These are phyloP conservation scores for Tympanopsis confertula DNA, from an alignment of 2,329 filamentous ascomycete species.

Conservation along the genomic window DNA sequence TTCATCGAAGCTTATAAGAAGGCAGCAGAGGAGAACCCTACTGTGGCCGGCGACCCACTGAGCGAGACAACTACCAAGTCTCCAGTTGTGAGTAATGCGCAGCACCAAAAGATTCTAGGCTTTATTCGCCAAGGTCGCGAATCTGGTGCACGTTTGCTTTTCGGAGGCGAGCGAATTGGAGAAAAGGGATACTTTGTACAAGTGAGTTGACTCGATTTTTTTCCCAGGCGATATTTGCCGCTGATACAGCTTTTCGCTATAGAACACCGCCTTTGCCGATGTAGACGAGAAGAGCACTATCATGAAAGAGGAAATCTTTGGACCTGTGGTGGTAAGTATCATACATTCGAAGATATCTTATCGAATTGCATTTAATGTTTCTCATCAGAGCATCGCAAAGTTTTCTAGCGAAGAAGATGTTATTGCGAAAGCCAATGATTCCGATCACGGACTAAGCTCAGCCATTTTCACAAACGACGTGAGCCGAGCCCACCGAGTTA, in stretches of 20 bases:
- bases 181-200: slow-evolving; percentile 1
- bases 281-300: slow-evolving; percentile 12
- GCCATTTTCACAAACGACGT: slow-evolving; percentile 16
- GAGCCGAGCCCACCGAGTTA: slow-evolving; percentile 14
- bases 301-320: slow-evolving; percentile 27
- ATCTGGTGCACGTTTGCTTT: slow-evolving; percentile 3
- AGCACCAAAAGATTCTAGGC: slow-evolving; percentile 2
- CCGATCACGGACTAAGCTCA: slow-evolving; percentile 15
- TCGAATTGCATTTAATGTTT: too few relatives aligned
- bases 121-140: slow-evolving; percentile 2
- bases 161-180: slow-evolving; percentile 1
- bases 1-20: slow-evolving; percentile 12
- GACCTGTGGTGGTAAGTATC: slow-evolving; percentile 25
- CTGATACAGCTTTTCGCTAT: slow-evolving; percentile 6
- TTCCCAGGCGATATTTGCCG: background rate
- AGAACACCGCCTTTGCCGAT: slow-evolving; percentile 11
- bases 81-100: slow-evolving; percentile 3
- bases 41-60: slow-evolving; percentile 8
- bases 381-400: too few relatives aligned
- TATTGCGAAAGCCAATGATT: slow-evolving; percentile 13
- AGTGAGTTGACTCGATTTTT: background rate
- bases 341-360: too few relatives aligned
- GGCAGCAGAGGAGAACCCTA: slow-evolving; percentile 6
- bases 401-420: slow-evolving; percentile 17
- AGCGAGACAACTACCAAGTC: slow-evolving; percentile 2